phyloP scores from a whole-genome alignment of 2,329 filamentous ascomycete species.

The Harringtonia aguacate region DNA sequence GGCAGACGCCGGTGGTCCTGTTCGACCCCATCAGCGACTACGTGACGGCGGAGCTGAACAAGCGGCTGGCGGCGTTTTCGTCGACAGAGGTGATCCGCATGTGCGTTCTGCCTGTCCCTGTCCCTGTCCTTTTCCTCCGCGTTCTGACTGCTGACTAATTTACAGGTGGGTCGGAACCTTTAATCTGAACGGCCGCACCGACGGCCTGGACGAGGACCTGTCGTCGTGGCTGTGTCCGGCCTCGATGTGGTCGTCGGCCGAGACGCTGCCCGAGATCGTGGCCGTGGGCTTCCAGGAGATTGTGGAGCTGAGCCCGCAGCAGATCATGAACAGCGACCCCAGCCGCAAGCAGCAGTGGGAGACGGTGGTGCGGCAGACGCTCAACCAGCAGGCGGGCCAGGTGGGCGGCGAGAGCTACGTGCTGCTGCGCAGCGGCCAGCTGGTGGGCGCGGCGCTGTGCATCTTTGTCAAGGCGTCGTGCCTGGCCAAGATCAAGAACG shows the following conservation, averaged over 20 bases:
- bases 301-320: conserved; percentile 92
- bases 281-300: conserved; percentile 96
- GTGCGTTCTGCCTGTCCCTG: conserved; percentile 39
- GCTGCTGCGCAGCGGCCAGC: conserved; percentile 78
- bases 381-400: conserved; percentile 61
- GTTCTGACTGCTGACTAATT: not conserved
- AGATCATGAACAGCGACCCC: conserved; percentile 98
- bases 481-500: conserved; percentile 81
- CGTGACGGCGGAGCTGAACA: conserved; percentile 65
- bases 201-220: conserved; percentile 69
- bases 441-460: conserved; percentile 86
- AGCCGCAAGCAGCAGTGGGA: conserved; percentile 81
- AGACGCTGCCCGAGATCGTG: conserved; percentile 70
- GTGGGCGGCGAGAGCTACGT: conserved; percentile 72
- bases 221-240: conserved; percentile 72
- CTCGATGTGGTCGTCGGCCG: conserved; percentile 31
- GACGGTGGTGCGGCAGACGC: conserved; percentile 59
- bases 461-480: conserved; percentile 78
- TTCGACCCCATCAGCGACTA: conserved; percentile 93
- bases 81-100: conserved; percentile 65
- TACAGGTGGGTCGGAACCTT: conserved; percentile 70
- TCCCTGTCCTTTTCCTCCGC: not conserved
- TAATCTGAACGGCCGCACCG: conserved; percentile 83
- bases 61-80: conserved; percentile 61
- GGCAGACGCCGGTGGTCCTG: conserved; percentile 72